Base-by-base conservation (phyloP, 179 eudicot genomes). In the Silene noctiflora region DNA sequence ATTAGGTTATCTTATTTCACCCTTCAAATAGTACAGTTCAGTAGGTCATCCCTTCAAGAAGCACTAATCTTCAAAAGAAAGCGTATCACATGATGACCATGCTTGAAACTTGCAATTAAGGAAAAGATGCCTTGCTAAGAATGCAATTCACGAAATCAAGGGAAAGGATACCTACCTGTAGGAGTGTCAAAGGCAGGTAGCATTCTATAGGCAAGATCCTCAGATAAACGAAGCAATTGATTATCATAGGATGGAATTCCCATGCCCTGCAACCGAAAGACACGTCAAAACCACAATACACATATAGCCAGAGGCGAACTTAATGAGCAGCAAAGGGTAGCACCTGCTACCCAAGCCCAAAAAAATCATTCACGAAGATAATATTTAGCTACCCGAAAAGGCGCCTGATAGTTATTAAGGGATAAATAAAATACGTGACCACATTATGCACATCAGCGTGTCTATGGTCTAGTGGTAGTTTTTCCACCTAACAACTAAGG, bases 181-280 rank as follows among this genome's bases (percentile, higher is more conserved):
- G 99, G 99, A 83, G 99, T 96, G 81, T 96, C 99, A 81, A 96
- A 96, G 78, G 99, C 99, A 68, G 99, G 99, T 60, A 96, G 82
- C 76, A 96, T 72, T 81, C 99, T 89, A 27, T 83, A 82, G 46
- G 86, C 99, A 75, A 96, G 87, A 81, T 96, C 99, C 88, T 96
- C 98, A 6, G 99, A 92, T 81, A 96, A 86, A 77, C 85, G 84
- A 84, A 96, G 98, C 67, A 96, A 86, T 67, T 96, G 89, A 75
- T 91, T 85, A 72, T 91, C 94, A 83, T 96, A 96, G 12, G 97
- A 80, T 63, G 97, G 92, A 77, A 96, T 81, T 74, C 88, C 91
- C 99, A 96, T 89, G 74, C 99, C 99, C 98, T 96, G 88, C 33
- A 81, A 46, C 39, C 35, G 65, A 68, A 73, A 74, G 27, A 76